Conservation (phyloP, 2,329 filamentous ascomycete genomes). For the Diaporthe helianthi region DNA sequence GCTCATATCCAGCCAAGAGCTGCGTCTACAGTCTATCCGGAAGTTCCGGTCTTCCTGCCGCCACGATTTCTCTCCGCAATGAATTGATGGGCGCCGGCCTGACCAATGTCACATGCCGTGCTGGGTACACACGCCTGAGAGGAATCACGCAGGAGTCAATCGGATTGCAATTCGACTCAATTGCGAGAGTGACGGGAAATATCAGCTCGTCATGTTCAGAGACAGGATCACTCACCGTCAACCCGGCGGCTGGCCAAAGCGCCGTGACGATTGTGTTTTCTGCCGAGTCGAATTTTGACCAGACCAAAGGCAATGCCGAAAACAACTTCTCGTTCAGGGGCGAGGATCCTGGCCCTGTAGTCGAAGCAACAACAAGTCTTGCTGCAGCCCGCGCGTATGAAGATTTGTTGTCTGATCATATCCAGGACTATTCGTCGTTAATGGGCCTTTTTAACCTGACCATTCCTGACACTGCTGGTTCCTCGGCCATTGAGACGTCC, state of each 20-base stretch:
- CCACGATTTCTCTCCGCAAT: constrained; percentile 53
- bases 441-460: constrained; percentile 49
- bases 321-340: constrained; percentile 56
- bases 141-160: constrained; percentile 50
- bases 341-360: constrained; percentile 48
- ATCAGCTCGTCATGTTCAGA: constrained; percentile 21
- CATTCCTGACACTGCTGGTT: constrained; percentile 53
- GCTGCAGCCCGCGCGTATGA: constrained; percentile 45
- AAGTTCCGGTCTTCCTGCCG: constrained; percentile 44
- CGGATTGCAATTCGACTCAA: constrained; percentile 53
- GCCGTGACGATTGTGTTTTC: constrained; percentile 51
- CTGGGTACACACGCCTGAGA: constrained; percentile 42
- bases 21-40: constrained; percentile 37
- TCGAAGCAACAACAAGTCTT: constrained; percentile 44
- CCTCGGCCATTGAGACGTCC: constrained; percentile 48
- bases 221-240: constrained; percentile 42
- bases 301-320: constrained; percentile 53
- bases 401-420: constrained; percentile 45
- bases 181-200: constrained; percentile 42
- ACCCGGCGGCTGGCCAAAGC: constrained; percentile 37
- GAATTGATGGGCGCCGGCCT: constrained; percentile 34
- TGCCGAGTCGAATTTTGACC: constrained; percentile 57
- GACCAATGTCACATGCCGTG: constrained; percentile 43
- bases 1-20: constrained; percentile 51
- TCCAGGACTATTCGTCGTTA: constrained; percentile 50